Evolutionary conservation across 129 eudicot species (phyloP).

Genomic region (Solidago caesia): DNA sequence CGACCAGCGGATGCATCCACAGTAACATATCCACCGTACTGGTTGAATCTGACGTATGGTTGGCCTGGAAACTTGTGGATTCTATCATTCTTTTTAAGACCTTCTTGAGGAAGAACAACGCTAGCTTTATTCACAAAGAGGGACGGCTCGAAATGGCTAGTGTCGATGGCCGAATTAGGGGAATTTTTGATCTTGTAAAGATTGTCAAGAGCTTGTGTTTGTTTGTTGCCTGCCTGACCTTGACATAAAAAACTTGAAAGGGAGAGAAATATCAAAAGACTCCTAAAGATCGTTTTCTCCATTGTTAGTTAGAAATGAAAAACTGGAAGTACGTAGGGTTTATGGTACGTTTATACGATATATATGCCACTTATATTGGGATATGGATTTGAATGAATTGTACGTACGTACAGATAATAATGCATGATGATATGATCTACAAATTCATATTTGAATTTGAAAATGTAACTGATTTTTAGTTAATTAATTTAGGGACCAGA

Average conservation of each 20-base stretch:
- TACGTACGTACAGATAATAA: too few species aligned
- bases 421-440: too few species aligned
- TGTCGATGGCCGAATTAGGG: constrained; percentile 27
- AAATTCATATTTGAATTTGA: too few species aligned
- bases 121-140: not conserved
- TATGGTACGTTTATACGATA: too few species aligned
- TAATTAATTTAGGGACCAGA: too few species aligned
- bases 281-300: constrained; percentile 3
- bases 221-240: constrained; percentile 32
- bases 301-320: not conserved
- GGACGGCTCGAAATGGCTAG: constrained; percentile 38
- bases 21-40: constrained; percentile 85
- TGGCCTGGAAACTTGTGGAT: constrained; percentile 70
- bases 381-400: too few species aligned
- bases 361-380: too few species aligned
- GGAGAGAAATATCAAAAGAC: constrained; percentile 7
- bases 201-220: constrained; percentile 38
- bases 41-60: constrained; percentile 53
- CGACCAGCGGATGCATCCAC: constrained; percentile 48
- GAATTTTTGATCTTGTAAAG: constrained; percentile 41
- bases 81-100: constrained; percentile 49
- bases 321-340: too few species aligned
- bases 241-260: constrained; percentile 20
- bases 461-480: too few species aligned
- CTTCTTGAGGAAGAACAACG: constrained; percentile 38